Base-by-base conservation (phyloP, 2,329 filamentous ascomycete species). In the Venturia nashicola region DNA sequence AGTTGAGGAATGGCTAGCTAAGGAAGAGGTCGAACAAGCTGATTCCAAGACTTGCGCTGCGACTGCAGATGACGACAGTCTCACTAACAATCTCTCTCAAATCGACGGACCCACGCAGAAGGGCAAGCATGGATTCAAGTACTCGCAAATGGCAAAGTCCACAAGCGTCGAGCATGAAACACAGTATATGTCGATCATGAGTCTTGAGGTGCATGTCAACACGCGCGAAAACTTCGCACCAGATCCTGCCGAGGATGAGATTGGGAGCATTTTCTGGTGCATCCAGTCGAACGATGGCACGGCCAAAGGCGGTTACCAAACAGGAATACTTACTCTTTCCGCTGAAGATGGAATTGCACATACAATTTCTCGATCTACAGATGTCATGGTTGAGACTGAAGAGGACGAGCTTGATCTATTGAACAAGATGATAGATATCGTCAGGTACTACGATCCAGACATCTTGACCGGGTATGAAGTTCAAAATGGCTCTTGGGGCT, bases 141-240 rank as follows among this genome's bases (percentile, higher is more conserved):
- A 89, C 72, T 91, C 88, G 0, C 91, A 92, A 68, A 89, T 86
- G 71, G 81, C 83, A 66, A 84, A 86, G 68, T 86, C 86, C 1
- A 89, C 87, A 0, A 91, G 86, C 68, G 86, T 95, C 20, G 84
- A 90, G 70, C 89, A 93, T 68, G 90, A 95, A 73, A 86, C 85
- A 2, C 89, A 94, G 69, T 96, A 96, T 73, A 97, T 99, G 94
- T 96, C 90, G 68, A 91, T 88, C 20, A 92, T 99, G 90, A 95
- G 91, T 68, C 76, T 99, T 7, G 94, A 99, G 72, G 77, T 97
- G 5, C 93, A 99, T 72, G 87, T 95, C 66, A 96, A 96, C 69
- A 94, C 89, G 4, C 83, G 93, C 64, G 90, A 85, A 7, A 86
- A 84, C 60, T 80, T 97, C 9, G 83, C 91, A 2, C 91, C 94